Evolutionary conservation across 345 rosid species (phyloP).

Genomic region (Rubroshorea leprosula): DNA sequence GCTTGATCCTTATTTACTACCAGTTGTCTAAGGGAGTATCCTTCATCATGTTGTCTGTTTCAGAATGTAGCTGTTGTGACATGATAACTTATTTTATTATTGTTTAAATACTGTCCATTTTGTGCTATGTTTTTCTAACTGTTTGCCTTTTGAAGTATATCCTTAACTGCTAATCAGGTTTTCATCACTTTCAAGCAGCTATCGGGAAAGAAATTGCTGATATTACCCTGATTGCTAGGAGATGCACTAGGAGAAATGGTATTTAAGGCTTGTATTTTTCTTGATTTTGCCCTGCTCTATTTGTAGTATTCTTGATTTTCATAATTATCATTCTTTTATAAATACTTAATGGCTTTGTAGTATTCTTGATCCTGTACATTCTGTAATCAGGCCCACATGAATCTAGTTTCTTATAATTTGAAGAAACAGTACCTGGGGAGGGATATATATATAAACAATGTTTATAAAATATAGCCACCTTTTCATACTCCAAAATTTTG

Average conservation of each 20-base stretch:
- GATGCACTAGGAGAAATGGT: conserved; percentile 98
- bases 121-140: neutral
- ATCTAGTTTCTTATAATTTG: too few species aligned
- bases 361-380: too few species aligned
- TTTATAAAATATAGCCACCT: too few species aligned
- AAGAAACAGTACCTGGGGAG: too few species aligned
- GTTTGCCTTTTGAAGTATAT: conserved; percentile 20
- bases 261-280: conserved; percentile 15
- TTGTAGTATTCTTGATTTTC: neutral
- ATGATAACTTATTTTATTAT: conserved; percentile 6
- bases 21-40: conserved; percentile 97
- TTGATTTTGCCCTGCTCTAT: neutral
- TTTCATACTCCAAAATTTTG: neutral
- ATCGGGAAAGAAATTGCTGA: conserved; percentile 79
- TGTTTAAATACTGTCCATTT: neutral
- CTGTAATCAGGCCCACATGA: too few species aligned
- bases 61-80: conserved; percentile 16
- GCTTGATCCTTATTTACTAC: conserved; percentile 93
- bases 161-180: conserved; percentile 64
- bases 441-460: too few species aligned
- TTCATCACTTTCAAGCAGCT: conserved; percentile 85
- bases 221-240: conserved; percentile 85
- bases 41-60: conserved; percentile 32
- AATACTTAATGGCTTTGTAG: too few species aligned
- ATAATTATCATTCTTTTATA: too few species aligned